Evolutionary conservation across 805 yeast species (phyloP).

Genomic region (Pichia sporocuriosa): DNA sequence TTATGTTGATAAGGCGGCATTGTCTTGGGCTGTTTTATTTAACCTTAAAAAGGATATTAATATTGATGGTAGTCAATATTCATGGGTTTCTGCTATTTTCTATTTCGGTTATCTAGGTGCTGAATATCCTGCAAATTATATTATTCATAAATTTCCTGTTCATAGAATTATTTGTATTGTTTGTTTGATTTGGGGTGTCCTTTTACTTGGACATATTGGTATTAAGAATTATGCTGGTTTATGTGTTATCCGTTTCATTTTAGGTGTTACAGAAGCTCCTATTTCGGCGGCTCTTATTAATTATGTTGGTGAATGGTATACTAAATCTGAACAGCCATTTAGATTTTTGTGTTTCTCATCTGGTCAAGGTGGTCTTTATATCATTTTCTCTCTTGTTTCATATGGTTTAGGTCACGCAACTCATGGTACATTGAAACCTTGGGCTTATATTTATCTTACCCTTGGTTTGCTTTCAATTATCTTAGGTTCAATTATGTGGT

Average conservation of each 20-base stretch:
- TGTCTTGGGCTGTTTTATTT: constrained; percentile 42
- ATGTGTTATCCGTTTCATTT: constrained; percentile 32
- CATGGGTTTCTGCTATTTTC: constrained; percentile 40
- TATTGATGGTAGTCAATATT: constrained; percentile 35
- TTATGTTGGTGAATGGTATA: constrained; percentile 44
- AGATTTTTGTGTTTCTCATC: constrained; percentile 25
- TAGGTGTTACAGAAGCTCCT: constrained; percentile 33
- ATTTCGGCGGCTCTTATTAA: constrained; percentile 39
- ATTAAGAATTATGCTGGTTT: constrained; percentile 42
- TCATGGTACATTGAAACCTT: constrained; percentile 22
- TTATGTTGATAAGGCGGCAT: constrained; percentile 46
- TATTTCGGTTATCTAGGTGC: constrained; percentile 43
- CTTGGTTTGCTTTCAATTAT: constrained; percentile 45
- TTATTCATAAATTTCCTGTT: constrained; percentile 35
- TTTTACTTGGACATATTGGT: constrained; percentile 35
- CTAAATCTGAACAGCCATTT: constrained; percentile 38
- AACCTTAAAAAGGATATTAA: constrained; percentile 41
- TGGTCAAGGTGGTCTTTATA: constrained; percentile 38
- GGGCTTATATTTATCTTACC: constrained; percentile 46
- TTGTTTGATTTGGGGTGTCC: constrained; percentile 30
- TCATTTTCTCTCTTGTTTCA: constrained; percentile 33
- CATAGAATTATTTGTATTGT: constrained; percentile 26
- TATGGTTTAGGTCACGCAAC: constrained; percentile 22
- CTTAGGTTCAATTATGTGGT: constrained; percentile 27
- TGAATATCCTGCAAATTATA: constrained; percentile 38